Evolutionary conservation across 495 filamentous ascomycete genomes (phyloP).

Genomic region (Penicillium bialowiezense): DNA sequence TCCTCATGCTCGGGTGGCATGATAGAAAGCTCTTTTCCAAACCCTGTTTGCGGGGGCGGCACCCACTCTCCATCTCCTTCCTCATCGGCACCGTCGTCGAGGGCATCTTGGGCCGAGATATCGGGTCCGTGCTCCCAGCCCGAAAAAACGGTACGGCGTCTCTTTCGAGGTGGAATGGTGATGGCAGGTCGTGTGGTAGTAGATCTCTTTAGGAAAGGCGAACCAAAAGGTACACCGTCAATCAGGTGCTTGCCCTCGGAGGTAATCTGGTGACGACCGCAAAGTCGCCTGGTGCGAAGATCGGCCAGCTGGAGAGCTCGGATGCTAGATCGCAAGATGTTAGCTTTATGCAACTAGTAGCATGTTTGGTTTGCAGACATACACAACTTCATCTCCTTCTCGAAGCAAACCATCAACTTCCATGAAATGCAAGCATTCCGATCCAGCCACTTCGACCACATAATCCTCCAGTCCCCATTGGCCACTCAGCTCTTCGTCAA

Average conservation of each 20-base stretch:
- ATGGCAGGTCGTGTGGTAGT: constrained; percentile 61
- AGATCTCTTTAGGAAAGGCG: constrained; percentile 58
- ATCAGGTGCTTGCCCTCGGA: constrained; percentile 76
- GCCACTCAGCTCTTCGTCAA: constrained; percentile 39
- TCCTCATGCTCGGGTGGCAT: constrained; percentile 30
- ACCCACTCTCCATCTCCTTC: constrained; percentile 41
- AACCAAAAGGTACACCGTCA: constrained; percentile 87
- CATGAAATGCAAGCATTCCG: constrained; percentile 89
- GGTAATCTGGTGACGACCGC: constrained; percentile 82
- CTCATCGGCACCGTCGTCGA: constrained; percentile 23
- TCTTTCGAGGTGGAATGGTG: constrained; percentile 74
- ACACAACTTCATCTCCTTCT: constrained; percentile 85
- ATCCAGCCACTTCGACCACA: constrained; percentile 76
- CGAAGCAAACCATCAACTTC: constrained; percentile 65
- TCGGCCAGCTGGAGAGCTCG: constrained; percentile 76
- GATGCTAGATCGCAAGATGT: constrained; percentile 53
- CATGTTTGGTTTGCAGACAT: constrained; percentile 25
- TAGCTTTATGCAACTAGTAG: neutral
- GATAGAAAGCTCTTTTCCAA: constrained; percentile 27
- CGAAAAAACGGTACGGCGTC: constrained; percentile 50
- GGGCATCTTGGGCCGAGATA: constrained; percentile 2
- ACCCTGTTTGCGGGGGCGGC: constrained; percentile 18
- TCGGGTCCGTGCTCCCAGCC: constrained; percentile 28
- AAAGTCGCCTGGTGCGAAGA: constrained; percentile 67
- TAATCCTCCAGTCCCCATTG: constrained; percentile 94